Evolutionary conservation across 495 filamentous ascomycete species (phyloP), one percentile per base, ranked within the genome.

Genomic region (Penicillium antarcticum): DNA sequence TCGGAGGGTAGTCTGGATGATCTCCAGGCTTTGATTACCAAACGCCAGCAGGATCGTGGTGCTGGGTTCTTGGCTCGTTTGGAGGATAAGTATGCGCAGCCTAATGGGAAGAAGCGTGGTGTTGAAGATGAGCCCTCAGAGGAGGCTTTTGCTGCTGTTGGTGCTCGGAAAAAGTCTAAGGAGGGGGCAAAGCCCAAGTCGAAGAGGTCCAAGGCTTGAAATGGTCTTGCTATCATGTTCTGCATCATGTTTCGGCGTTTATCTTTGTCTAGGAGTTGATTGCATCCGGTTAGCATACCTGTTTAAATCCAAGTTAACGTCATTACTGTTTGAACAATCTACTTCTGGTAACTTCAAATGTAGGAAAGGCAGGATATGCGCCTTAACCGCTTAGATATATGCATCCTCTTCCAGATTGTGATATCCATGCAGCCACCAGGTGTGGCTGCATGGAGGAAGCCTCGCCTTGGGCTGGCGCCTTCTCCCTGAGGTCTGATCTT

Each of bases 101-200:
- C 59, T 17, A 62, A 62, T 37, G 57, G 56, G 4, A 61, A 59
- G 43, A 67, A 67, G 45, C 64, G 66, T 16, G 52, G 50, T 35
- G 36, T 53, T 8, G 51, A 45, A 13, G 61, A 67, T 49, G 66
- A 67, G 48, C 66, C 66, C 24, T 35, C 64, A 0, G 66, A 69
- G 48, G 66, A 67, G 45, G 66, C 64, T 2, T 69, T 69, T 57
- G 64, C 66, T 47, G 61, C 66, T 26, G 55, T 65, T 42, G 62
- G 56, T 7, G 66, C 66, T 7, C 61, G 63, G 34, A 58, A 62
- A 42, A 55, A 46, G 18, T 51, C 59, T 9, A 56, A 55, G 36
- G 51, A 51, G 33, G 52, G 33, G 4, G 33, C 29, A 12, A 61
- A 58, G 36, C 29, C 55, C 1, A 57, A 55, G 36, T 18, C 51